Evolutionary conservation across 73 alveolate species (phyloP).

Genomic region (Paramecium sonneborni): DNA sequence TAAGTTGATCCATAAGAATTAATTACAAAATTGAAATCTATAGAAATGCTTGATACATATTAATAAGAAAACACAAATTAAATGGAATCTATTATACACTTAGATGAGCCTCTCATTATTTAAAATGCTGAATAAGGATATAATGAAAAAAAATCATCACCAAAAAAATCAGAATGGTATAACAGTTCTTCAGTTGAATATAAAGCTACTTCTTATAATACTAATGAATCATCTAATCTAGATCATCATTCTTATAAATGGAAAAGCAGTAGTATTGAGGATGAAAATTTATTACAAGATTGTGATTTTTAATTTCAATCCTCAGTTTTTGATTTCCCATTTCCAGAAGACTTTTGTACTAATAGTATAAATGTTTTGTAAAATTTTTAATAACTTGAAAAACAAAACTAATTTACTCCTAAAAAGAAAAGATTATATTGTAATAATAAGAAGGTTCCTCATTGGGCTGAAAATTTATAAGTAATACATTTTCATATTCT

Average conservation of each 20-base stretch:
- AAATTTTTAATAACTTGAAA: neutral
- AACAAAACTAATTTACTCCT: neutral
- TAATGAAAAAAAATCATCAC: neutral
- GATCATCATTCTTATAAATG: conserved; percentile 50
- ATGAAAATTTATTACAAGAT: neutral
- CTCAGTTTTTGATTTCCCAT: conserved; percentile 40
- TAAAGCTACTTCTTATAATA: conserved; percentile 31
- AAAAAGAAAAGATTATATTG: neutral
- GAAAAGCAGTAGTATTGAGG: neutral
- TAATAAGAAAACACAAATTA: neutral
- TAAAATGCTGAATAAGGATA: neutral
- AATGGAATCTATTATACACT: neutral
- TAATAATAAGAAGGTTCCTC: conserved; percentile 26
- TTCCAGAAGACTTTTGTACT: neutral
- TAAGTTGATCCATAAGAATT: neutral
- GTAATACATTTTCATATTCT: neutral
- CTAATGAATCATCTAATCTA: conserved; percentile 18
- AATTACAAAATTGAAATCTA: neutral
- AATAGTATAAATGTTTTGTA: neutral
- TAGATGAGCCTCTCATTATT: neutral
- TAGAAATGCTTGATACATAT: neutral
- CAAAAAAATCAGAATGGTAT: neutral
- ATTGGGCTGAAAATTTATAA: conserved; percentile 33
- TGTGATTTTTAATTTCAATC: neutral
- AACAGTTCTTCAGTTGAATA: neutral